Evolutionary conservation across 1,284 basidiomycete genomes (phyloP).

Genomic region (Malassezia globosa): DNA sequence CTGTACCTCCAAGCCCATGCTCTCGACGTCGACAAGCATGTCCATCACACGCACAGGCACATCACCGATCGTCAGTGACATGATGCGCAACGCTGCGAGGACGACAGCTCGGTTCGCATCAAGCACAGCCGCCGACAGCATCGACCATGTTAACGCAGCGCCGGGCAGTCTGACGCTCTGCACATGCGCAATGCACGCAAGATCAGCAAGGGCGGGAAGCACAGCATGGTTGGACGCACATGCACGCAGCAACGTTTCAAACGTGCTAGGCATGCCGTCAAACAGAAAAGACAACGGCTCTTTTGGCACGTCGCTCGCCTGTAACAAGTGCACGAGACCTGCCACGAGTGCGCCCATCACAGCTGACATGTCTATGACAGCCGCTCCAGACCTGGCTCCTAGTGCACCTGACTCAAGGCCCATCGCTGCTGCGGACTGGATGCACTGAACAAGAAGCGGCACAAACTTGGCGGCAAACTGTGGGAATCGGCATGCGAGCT

Average conservation of each 20-base stretch:
- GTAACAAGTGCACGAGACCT: neutral
- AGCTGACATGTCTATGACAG: too few species aligned
- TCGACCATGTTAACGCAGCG: neutral
- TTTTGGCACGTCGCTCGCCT: neutral
- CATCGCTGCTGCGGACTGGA: neutral
- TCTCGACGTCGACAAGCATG: constrained; percentile 32
- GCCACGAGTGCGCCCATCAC: constrained; percentile 4
- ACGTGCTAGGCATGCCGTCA: neutral
- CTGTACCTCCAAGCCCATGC: constrained; percentile 25
- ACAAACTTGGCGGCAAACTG: neutral
- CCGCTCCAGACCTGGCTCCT: neutral
- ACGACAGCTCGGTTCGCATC: constrained; percentile 27
- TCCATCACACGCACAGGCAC: constrained; percentile 6
- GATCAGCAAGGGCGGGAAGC: constrained; percentile 4
- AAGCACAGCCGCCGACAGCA: constrained; percentile 21
- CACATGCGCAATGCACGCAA: neutral
- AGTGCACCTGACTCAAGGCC: neutral
- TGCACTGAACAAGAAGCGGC: neutral
- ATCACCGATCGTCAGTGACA: constrained; percentile 14
- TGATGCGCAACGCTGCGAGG: constrained; percentile 24
- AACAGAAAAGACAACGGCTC: neutral
- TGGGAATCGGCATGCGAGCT: constrained; percentile 7
- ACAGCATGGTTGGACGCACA: neutral
- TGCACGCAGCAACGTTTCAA: neutral
- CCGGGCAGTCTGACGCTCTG: neutral